Evolutionary conservation across 345 rosid species (phyloP), one percentile per base, ranked within the genome.

Genomic region (Salix brachista): DNA sequence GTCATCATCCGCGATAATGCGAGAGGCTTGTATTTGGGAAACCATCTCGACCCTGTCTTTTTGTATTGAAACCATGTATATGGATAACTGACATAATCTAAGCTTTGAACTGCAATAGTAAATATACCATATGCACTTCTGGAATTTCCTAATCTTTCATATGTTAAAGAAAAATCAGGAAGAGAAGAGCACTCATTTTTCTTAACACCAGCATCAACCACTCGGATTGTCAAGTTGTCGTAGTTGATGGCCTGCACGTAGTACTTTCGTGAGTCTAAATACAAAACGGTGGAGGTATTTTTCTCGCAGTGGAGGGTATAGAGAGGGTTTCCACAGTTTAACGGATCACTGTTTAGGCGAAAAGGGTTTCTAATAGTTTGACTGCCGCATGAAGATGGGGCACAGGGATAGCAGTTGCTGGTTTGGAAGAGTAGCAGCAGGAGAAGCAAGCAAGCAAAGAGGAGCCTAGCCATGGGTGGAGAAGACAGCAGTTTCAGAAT

Each of bases 321-420:
- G 0, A 4, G 8, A 3, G n/a, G n/a, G n/a, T n/a, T n/a, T n/a
- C n/a, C n/a, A n/a, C n/a, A n/a, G n/a, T n/a, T n/a, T n/a, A n/a
- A n/a, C n/a, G n/a, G 83, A 7, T 82, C 82, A 18, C 39, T n/a
- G 42, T 25, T 23, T 32, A 85, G 67, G 25, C 84, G 71, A n/a
- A 85, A 80, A 48, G 87, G 84, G 73, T 65, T 46, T 68, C 66
- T 74, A 39, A 85, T 75, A 74, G 62, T 80, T 2, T 32, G 54
- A n/a, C 46, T 54, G n/a, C 85, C 87, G 11, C 85, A 82, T 28
- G 80, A 85, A 56, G 83, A 85, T 46, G 81, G 69, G 3, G 65
- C 25, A 64, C 67, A 70, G n/a, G 30, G 5, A 30, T 42, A 8
- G 28, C 42, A 64, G 18, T 30, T 39, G 25, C 17, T 37, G 52